Evolutionary conservation across 139 green algal genomes (phyloP).

Genomic region (Volvox reticuliferus): DNA sequence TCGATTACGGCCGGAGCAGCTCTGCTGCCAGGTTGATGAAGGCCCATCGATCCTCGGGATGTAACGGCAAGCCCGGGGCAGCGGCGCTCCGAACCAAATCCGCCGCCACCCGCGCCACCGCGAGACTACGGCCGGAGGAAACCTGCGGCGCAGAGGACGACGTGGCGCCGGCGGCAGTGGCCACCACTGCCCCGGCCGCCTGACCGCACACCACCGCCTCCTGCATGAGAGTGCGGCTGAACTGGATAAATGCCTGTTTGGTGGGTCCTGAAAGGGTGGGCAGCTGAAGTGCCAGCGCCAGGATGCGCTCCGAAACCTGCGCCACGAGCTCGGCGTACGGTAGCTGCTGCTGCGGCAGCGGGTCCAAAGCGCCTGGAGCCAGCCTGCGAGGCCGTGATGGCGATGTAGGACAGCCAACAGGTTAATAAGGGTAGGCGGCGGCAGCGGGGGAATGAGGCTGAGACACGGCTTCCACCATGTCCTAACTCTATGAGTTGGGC

Average conservation of each 20-base stretch:
- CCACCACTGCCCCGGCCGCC: not conserved
- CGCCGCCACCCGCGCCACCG: constrained; percentile 20
- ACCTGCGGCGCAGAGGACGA: not conserved
- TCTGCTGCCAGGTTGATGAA: constrained; percentile 43
- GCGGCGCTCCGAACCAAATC: constrained; percentile 28
- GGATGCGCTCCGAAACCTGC: constrained; percentile 38
- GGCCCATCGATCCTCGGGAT: constrained; percentile 40
- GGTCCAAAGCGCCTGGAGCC: constrained; percentile 5
- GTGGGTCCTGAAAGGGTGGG: constrained; percentile 31
- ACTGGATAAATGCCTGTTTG: constrained; percentile 36
- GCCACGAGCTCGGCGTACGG: constrained; percentile 18
- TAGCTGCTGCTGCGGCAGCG: constrained; percentile 29
- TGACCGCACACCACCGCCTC: not conserved
- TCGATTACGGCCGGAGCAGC: constrained; percentile 1
- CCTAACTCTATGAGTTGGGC: too few relatives aligned
- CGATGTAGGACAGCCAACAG: not conserved
- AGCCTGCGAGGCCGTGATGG: not conserved
- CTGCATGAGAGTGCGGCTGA: constrained; percentile 28
- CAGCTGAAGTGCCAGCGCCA: constrained; percentile 42
- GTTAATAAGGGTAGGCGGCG: not conserved
- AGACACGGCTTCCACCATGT: too few relatives aligned
- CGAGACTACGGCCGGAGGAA: not conserved
- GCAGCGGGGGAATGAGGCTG: too few relatives aligned
- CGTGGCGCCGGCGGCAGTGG: not conserved
- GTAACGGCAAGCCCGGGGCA: constrained; percentile 22